Conservation (phyloP, 768 basidiomycete species). For the Gloeophyllum trabeum region DNA sequence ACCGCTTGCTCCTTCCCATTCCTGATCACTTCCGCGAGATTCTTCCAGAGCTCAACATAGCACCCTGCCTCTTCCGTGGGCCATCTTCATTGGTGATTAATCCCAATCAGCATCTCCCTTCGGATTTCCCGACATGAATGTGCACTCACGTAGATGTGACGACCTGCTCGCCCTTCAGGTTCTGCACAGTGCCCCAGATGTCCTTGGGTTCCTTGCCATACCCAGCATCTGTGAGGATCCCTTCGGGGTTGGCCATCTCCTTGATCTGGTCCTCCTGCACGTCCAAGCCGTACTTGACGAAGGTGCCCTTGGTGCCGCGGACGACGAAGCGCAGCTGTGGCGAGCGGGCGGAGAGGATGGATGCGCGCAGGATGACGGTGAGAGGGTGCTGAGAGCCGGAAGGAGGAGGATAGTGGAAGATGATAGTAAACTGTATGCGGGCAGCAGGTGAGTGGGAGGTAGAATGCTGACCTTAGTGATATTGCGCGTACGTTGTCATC, state of each 20-base stretch:
- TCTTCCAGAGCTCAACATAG: slow-evolving; percentile 53
- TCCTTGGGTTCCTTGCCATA: slow-evolving; percentile 56
- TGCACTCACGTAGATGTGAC: too few species aligned
- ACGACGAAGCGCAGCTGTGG: slow-evolving; percentile 63
- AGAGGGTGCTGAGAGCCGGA: slow-evolving; percentile 33
- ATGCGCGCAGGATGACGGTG: slow-evolving; percentile 56
- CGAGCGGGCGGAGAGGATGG: slow-evolving; percentile 54
- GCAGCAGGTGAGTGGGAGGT: background rate
- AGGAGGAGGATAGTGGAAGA: slow-evolving; percentile 27
- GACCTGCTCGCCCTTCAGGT: slow-evolving; percentile 30
- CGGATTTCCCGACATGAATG: too few species aligned
- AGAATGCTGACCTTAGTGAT: background rate
- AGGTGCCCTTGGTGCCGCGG: slow-evolving; percentile 63
- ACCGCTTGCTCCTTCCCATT: slow-evolving; percentile 41
- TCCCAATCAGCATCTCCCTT: slow-evolving; percentile 5
- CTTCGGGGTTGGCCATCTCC: slow-evolving; percentile 32
- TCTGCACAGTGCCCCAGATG: slow-evolving; percentile 54
- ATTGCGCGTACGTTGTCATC: slow-evolving; percentile 46
- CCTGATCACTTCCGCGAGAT: slow-evolving; percentile 54
- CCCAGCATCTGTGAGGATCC: slow-evolving; percentile 26
- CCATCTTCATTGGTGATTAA: slow-evolving; percentile 40
- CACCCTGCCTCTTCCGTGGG: slow-evolving; percentile 45
- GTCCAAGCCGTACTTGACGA: slow-evolving; percentile 67
- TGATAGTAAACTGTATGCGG: slow-evolving; percentile 34
- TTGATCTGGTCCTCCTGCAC: slow-evolving; percentile 72